Conservation (phyloP, 2,329 filamentous ascomycete species). For the Calonectria pteridis region DNA sequence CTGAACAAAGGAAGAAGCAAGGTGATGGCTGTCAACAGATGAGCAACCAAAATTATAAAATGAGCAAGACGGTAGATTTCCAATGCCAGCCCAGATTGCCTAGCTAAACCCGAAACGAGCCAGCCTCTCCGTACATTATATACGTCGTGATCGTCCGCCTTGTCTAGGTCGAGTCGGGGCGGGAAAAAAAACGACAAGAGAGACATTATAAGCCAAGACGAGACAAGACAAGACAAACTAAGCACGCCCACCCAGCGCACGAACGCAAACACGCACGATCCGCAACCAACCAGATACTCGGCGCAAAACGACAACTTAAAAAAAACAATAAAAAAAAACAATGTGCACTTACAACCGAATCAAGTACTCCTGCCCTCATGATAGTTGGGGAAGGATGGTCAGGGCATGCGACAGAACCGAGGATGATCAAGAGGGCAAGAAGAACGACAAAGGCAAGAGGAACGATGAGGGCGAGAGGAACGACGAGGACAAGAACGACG, state of each 20-base stretch:
- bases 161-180: background rate
- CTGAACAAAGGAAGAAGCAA: background rate
- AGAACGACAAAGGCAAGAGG: too few species aligned
- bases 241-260: background rate
- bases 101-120: background rate
- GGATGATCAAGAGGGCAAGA: too few species aligned
- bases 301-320: background rate
- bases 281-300: background rate
- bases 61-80: background rate
- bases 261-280: background rate
- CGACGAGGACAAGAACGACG: too few species aligned
- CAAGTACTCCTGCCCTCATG: slow-evolving; percentile 44
- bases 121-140: background rate
- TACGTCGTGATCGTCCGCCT: background rate
- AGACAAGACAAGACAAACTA: background rate
- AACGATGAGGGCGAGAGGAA: too few species aligned
- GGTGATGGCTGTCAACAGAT: background rate
- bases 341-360: slow-evolving; percentile 48
- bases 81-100: too few species aligned
- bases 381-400: slow-evolving; percentile 42
- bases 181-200: background rate
- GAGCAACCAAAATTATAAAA: background rate
- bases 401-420: slow-evolving; percentile 37
- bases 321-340: background rate
- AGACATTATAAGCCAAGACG: background rate